These are phyloP conservation scores for Fusarium xylarioides DNA, from an alignment of 2,329 filamentous ascomycete genomes.

Conservation along the genomic window DNA sequence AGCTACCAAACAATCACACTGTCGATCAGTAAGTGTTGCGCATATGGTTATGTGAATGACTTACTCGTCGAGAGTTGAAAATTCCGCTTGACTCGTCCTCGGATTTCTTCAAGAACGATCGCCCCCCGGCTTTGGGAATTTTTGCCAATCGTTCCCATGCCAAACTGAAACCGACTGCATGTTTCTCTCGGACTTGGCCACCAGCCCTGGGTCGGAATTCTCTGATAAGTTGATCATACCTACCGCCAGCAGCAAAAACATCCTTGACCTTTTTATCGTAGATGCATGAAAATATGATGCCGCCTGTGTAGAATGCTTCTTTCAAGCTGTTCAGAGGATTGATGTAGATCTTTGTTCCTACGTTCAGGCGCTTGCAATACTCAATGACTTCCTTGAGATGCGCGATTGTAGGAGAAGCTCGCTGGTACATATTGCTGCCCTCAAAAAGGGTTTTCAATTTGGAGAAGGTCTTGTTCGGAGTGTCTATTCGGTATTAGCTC, in stretches of 20 bases:
- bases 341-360: slow-evolving; percentile 82
- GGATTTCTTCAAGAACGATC: slow-evolving; percentile 73
- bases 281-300: slow-evolving; percentile 88
- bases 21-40: slow-evolving; percentile 7
- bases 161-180: slow-evolving; percentile 92
- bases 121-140: slow-evolving; percentile 65
- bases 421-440: slow-evolving; percentile 74
- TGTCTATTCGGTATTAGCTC: slow-evolving; percentile 52
- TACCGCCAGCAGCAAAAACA: slow-evolving; percentile 91
- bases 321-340: slow-evolving; percentile 88
- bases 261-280: slow-evolving; percentile 85
- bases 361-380: slow-evolving; percentile 78
- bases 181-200: slow-evolving; percentile 69
- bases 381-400: slow-evolving; percentile 82
- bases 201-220: slow-evolving; percentile 79
- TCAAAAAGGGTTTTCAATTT: slow-evolving; percentile 69
- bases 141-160: slow-evolving; percentile 84
- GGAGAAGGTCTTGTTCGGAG: slow-evolving; percentile 65
- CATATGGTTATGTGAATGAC: slow-evolving; percentile 40
- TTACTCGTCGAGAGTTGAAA: slow-evolving; percentile 71
- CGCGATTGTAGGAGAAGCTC: slow-evolving; percentile 77
- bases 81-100: slow-evolving; percentile 68
- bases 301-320: slow-evolving; percentile 87
- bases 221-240: slow-evolving; percentile 89
- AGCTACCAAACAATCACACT: slow-evolving; percentile 90